Evolutionary conservation across 306 rosid genomes (phyloP).

Genomic region (Hippophae tibetana): DNA sequence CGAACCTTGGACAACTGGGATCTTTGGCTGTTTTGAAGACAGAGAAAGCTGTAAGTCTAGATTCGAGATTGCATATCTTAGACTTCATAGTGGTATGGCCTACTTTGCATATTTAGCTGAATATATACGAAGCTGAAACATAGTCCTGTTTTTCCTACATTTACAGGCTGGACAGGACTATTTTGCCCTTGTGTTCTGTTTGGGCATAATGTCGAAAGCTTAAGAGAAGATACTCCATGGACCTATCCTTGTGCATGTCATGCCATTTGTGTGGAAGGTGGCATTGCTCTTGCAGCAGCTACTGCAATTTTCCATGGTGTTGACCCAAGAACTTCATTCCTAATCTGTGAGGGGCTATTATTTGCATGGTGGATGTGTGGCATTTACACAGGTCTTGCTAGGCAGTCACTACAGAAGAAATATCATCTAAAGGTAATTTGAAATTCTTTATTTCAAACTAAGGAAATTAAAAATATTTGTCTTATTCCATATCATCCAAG

Average conservation of each 20-base stretch:
- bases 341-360: conserved; percentile 70
- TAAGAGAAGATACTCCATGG: conserved; percentile 77
- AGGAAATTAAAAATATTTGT: not conserved
- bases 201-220: conserved; percentile 74
- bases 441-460: conserved; percentile 8
- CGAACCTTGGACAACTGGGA: conserved; percentile 97
- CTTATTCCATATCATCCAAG: not conserved
- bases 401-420: conserved; percentile 84
- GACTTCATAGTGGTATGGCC: not conserved
- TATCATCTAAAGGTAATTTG: conserved; percentile 77
- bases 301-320: conserved; percentile 51
- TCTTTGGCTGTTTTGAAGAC: conserved; percentile 82
- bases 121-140: not conserved
- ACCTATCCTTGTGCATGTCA: conserved; percentile 78
- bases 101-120: not conserved
- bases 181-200: conserved; percentile 91
- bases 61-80: conserved; percentile 9
- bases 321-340: conserved; percentile 60
- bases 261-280: conserved; percentile 89
- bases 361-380: conserved; percentile 99
- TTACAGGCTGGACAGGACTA: conserved; percentile 74
- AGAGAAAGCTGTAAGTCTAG: conserved; percentile 76
- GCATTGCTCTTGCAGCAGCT: conserved; percentile 70
- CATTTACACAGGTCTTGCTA: conserved; percentile 73
- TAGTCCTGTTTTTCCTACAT: conserved; percentile 1